Evolutionary conservation across 179 eudicot genomes (phyloP).

Genomic region (Pouteria campechiana): DNA sequence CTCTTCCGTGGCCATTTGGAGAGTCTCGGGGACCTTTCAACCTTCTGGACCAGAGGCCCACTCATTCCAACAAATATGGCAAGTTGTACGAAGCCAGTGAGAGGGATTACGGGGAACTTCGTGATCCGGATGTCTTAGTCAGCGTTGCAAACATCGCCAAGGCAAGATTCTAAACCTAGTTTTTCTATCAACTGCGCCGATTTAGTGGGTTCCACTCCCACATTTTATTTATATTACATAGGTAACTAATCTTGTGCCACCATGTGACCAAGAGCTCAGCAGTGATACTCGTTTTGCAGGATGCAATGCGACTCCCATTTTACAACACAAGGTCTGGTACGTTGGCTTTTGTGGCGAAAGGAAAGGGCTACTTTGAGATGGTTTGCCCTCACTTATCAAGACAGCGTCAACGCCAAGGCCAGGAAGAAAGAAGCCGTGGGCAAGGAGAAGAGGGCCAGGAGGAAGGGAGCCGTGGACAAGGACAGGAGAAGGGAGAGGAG

Average conservation of each 20-base stretch:
- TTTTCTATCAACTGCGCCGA: too few species aligned
- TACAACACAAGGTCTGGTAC: constrained; percentile 63
- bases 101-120: constrained; percentile 23
- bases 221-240: too few species aligned
- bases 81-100: constrained; percentile 26
- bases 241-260: too few species aligned
- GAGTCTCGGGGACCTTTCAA: constrained; percentile 28
- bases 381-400: constrained; percentile 63
- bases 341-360: constrained; percentile 34
- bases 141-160: constrained; percentile 51
- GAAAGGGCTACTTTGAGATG: constrained; percentile 67
- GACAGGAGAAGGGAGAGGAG: too few species aligned
- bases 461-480: constrained; percentile 12
- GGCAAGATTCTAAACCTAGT: too few species aligned
- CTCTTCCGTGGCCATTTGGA: constrained; percentile 52
- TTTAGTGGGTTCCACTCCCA: too few species aligned
- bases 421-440: constrained; percentile 3
- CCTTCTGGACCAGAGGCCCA: constrained; percentile 30
- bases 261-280: too few species aligned
- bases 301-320: constrained; percentile 45
- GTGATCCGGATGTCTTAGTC: constrained; percentile 32
- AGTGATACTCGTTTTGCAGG: too few species aligned
- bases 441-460: constrained; percentile 7
- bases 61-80: constrained; percentile 45
- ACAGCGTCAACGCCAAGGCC: constrained; percentile 4